Evolutionary conservation across 371 early-diverging fungal species (phyloP), one percentile per base, ranked within the genome.

Genomic region (Cokeromyces recurvatus): DNA sequence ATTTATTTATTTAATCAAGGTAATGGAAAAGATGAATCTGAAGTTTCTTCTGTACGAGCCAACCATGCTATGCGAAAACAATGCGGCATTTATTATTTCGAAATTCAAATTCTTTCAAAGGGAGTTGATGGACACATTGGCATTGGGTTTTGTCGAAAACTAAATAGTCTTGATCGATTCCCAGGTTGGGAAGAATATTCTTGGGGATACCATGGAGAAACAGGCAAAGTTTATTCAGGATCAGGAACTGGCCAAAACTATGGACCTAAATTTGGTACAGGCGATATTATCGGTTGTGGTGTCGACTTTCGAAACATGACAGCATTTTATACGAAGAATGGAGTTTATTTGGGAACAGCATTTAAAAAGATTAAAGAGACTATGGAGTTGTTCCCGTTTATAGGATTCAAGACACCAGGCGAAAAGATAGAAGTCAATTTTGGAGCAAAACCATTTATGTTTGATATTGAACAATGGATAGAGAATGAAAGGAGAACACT

Each of bases 71-170:
- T 95, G 29, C 90, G 89, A 23, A 74, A 79, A 11, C 88, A 88
- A 41, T 83, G 85, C 39, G 97, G 97, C 0, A 69, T 96, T 9
- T 96, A 81, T 59, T 98, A 98, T 64, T 98, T 74, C 57, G 98
- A 98, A 58, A 79, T 91, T 25, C 59, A 72, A 16, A 76, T 98
- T 42, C 71, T 88, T 21, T 85, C 81, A 57, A 92, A 92, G 58
- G 97, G 96, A n/a, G 74, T 86, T 10, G 86, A 92, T 59, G 98
- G 97, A 46, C 88, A 85, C 53, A 93, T 96, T 48, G 94, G 94
- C 5, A 74, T 96, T 36, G 98, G 98, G 15, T 82, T 95, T 32
- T 84, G 88, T 43, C 66, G 66, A n/a, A 47, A 61, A 9, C 61
- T 39, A 14, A 81, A 86, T 7, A 45, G 49, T 3, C 35, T 84